Conservation (phyloP, 345 rosid genomes). For the Eucalyptus victrix region DNA sequence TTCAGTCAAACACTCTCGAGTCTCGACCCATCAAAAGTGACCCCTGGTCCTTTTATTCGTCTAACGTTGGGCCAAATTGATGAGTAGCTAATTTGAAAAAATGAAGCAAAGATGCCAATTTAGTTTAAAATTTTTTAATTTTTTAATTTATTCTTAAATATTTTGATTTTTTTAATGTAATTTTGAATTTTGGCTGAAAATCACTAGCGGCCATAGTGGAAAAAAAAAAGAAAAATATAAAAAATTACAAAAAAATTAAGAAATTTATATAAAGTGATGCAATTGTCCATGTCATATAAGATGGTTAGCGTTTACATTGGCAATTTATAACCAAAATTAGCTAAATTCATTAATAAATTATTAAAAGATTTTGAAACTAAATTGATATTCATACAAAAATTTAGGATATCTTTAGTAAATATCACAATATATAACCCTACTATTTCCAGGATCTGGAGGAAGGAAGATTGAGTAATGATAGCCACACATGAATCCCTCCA, state of each 20-base stretch:
- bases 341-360: no score
- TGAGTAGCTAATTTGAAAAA: neutral
- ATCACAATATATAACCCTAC: neutral
- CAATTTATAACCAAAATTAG: rapidly evolving
- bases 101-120: rapidly evolving
- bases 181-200: no score
- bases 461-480: neutral
- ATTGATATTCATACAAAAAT: rapidly evolving
- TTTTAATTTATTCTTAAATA: rapidly evolving
- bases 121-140: rapidly evolving
- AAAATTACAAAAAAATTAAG: no score
- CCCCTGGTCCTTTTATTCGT: neutral
- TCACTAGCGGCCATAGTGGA: rapidly evolving
- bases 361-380: rapidly evolving
- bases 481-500: neutral
- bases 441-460: neutral
- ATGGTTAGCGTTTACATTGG: rapidly evolving
- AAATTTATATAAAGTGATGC: no score
- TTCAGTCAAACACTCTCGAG: neutral
- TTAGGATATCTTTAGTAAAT: no score
- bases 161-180: no score
- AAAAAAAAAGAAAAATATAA: no score
- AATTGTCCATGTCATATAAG: no score
- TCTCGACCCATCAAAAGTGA: neutral
- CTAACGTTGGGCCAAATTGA: neutral